These are phyloP conservation scores for Yamadazyma sp. DNA, from an alignment of 1,139 yeast species.

Conservation along the genomic window DNA sequence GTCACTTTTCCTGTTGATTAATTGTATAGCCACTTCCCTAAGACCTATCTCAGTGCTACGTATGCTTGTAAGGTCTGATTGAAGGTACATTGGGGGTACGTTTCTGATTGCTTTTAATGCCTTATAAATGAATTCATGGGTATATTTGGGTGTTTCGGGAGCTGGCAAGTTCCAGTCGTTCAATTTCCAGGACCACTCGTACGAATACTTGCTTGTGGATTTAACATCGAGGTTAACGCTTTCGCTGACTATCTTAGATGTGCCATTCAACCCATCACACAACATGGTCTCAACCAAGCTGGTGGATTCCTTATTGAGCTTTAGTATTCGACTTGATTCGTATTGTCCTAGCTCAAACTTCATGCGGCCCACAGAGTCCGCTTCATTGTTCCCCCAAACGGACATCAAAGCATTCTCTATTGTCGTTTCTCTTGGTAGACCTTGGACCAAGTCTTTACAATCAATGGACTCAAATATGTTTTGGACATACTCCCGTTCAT, in stretches of 20 bases:
- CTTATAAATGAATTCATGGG: constrained; percentile 47
- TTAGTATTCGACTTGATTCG: constrained; percentile 42
- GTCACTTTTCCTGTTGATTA: constrained; percentile 5
- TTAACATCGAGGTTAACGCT: constrained; percentile 9
- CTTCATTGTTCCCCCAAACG: constrained; percentile 33
- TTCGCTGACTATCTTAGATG: constrained; percentile 34
- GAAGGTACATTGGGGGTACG: background rate
- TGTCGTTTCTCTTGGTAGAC: constrained; percentile 59
- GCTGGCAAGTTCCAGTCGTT: constrained; percentile 68
- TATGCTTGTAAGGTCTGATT: background rate
- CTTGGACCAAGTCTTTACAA: constrained; percentile 62
- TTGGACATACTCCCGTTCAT: constrained; percentile 23
- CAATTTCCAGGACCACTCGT: constrained; percentile 69
- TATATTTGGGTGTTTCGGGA: constrained; percentile 27
- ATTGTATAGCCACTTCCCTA: background rate
- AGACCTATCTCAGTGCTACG: background rate
- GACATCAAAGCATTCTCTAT: constrained; percentile 50
- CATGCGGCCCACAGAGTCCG: constrained; percentile 35
- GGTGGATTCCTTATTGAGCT: constrained; percentile 9
- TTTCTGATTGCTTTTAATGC: constrained; percentile 45
- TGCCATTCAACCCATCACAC: constrained; percentile 48
- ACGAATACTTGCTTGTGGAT: constrained; percentile 11
- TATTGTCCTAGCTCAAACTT: constrained; percentile 56
- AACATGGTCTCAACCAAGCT: constrained; percentile 37
- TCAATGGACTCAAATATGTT: constrained; percentile 50